These are phyloP conservation scores for Lactifluus subvellereus DNA, from an alignment of 768 basidiomycete species.

Conservation along the genomic window DNA sequence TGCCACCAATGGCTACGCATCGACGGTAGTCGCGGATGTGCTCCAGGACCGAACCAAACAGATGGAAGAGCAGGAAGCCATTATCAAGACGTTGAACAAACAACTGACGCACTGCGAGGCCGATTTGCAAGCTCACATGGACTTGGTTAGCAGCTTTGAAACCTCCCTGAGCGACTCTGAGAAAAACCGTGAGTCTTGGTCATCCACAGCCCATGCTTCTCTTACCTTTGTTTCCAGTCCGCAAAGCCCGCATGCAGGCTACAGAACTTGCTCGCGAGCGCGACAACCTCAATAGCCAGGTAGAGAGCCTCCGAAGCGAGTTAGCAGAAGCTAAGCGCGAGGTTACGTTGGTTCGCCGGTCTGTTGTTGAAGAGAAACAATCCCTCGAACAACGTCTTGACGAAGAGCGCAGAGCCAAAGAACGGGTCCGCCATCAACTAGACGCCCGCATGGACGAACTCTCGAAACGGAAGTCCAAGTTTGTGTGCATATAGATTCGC, in stretches of 20 bases:
- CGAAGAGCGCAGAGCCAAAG: constrained; percentile 85
- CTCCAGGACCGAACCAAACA: constrained; percentile 71
- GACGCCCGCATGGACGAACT: constrained; percentile 86
- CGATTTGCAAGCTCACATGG: constrained; percentile 88
- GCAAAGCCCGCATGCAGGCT: constrained; percentile 91
- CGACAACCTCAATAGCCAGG: constrained; percentile 61
- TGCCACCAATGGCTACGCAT: constrained; percentile 31
- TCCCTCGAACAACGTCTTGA: constrained; percentile 76
- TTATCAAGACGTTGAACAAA: constrained; percentile 93
- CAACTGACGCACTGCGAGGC: constrained; percentile 90
- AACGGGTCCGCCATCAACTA: constrained; percentile 80
- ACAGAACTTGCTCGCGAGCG: constrained; percentile 85
- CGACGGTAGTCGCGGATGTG: constrained; percentile 39
- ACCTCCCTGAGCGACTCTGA: constrained; percentile 86
- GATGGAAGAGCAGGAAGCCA: constrained; percentile 78
- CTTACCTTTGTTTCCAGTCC: constrained; percentile 44
- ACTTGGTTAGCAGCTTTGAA: constrained; percentile 79
- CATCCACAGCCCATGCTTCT: not conserved
- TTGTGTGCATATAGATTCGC: constrained; percentile 67
- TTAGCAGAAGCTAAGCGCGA: constrained; percentile 75
- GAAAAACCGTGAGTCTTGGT: constrained; percentile 69
- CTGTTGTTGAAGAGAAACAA: constrained; percentile 85
- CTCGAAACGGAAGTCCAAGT: constrained; percentile 82
- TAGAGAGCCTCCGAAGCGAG: constrained; percentile 64
- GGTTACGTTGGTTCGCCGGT: constrained; percentile 67